Conservation (phyloP, 2,329 filamentous ascomycete genomes). For the Sporothrix globosa region DNA sequence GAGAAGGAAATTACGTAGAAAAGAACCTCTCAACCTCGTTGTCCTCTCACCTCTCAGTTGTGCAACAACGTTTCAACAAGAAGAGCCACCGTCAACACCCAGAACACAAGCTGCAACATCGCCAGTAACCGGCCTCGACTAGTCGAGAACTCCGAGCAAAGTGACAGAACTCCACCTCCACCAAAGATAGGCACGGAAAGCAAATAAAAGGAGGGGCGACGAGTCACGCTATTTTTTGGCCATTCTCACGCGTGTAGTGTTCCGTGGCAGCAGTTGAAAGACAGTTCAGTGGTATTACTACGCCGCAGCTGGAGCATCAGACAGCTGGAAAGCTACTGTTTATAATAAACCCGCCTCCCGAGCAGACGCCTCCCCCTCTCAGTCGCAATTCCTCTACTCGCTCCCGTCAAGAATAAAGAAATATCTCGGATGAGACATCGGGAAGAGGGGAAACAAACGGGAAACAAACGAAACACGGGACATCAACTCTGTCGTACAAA, state of each 20-base stretch:
- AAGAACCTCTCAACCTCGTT: neutral
- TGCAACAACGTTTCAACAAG: neutral
- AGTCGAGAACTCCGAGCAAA: slow-evolving; percentile 22
- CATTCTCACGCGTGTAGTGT: slow-evolving; percentile 5
- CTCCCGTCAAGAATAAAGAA: slow-evolving; percentile 1
- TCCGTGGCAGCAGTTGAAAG: slow-evolving; percentile 8
- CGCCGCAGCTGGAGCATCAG: neutral
- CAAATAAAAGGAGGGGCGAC: slow-evolving; percentile 28
- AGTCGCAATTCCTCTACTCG: neutral
- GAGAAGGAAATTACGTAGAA: neutral
- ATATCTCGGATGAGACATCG: slow-evolving; percentile 17
- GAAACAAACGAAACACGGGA: slow-evolving; percentile 22
- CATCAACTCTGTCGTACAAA: neutral
- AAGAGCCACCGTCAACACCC: neutral
- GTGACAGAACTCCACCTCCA: slow-evolving; percentile 8
- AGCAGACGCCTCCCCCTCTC: slow-evolving; percentile 17
- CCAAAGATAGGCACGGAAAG: slow-evolving; percentile 28
- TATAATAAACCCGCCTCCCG: slow-evolving; percentile 14
- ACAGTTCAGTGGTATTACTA: no score
- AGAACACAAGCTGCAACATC: neutral
- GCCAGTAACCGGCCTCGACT: neutral
- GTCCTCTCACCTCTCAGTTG: neutral
- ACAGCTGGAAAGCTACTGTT: neutral
- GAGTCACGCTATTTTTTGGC: slow-evolving; percentile 13
- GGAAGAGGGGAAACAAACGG: slow-evolving; percentile 26